phyloP scores from a whole-genome alignment of 352 stramenopile species.

The Hyaloperonospora arabidopsidis region DNA sequence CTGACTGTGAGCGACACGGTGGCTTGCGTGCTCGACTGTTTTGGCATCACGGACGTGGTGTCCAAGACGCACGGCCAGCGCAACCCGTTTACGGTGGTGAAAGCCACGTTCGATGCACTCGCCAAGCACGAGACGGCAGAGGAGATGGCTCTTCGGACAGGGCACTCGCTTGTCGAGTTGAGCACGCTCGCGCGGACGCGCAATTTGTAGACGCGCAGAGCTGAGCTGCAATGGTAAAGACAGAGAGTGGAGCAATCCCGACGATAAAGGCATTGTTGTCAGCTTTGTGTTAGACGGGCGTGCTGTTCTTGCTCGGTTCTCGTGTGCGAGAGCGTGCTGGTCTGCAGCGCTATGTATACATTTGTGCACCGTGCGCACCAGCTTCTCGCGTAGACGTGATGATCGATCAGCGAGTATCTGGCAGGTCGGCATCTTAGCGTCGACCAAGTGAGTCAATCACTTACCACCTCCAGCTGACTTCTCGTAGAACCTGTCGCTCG shows the following conservation, averaged over 20 bases:
- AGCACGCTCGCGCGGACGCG: slow-evolving; percentile 64
- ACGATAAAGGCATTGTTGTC: slow-evolving; percentile 2
- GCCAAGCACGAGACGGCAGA: slow-evolving; percentile 91
- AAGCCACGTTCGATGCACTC: slow-evolving; percentile 92
- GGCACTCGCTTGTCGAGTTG: slow-evolving; percentile 73
- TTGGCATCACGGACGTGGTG: slow-evolving; percentile 90
- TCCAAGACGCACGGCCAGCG: slow-evolving; percentile 90
- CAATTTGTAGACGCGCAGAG: slow-evolving; percentile 43
- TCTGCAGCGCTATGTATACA: slow-evolving; percentile 16
- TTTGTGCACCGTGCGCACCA: slow-evolving; percentile 6
- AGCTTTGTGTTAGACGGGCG: slow-evolving; percentile 6
- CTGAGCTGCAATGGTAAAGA: slow-evolving; percentile 10
- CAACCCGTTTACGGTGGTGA: slow-evolving; percentile 92
- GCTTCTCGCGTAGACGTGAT: neutral
- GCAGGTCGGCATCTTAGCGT: neutral
- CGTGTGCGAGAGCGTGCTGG: slow-evolving; percentile 2
- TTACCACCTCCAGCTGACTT: slow-evolving; percentile 23
- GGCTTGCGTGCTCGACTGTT: slow-evolving; percentile 76
- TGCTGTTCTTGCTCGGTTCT: too few relatives aligned
- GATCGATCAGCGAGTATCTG: slow-evolving; percentile 2
- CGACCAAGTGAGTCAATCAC: slow-evolving; percentile 8
- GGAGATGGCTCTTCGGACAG: slow-evolving; percentile 90
- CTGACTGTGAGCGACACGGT: slow-evolving; percentile 76
- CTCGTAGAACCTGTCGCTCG: slow-evolving; percentile 58
- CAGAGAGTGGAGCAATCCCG: slow-evolving; percentile 10